Evolutionary conservation across 2,329 filamentous ascomycete genomes (phyloP), one percentile per base, ranked within the genome.

Genomic region (Arachnomyces sp.): DNA sequence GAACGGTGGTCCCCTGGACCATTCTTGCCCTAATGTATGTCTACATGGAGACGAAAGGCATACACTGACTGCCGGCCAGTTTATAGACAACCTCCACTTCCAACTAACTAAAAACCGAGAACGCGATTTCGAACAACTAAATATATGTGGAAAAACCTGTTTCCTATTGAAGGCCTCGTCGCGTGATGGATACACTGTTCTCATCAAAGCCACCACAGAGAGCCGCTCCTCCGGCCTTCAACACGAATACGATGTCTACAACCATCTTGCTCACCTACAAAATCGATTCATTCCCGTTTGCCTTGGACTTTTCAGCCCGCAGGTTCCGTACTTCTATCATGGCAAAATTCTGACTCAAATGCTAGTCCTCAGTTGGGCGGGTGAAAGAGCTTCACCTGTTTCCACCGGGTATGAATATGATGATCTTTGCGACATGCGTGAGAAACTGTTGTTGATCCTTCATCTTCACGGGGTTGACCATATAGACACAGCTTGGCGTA

Each of bases 401-500:
- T 35, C 5, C 2, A 20, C 7, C 11, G 9, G 8, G 18, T 16
- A 13, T 29, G 12, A 35, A 3, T 11, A 32, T n/a, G 14, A 7
- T 30, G 25, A 7, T 36, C 8, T 28, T 7, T 31, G 7, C 11
- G 12, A 31, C 12, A 31, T 12, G 29, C 29, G 11, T 15, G 20
- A 14, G 20, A 18, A 20, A 36, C 28, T 28, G 16, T n/a, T 36
- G 12, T 13, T 7, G 9, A 13, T 28, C 18, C 34, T 36, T 36
- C 34, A 14, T 14, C 28, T 28, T 28, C 36, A 45, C 34, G 32
- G 44, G 6, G 44, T 48, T 13, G 38, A 44, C 18, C 45, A 48
- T 39, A 17, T 34, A 16, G 44, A 48, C 29, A 39, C 44, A 9
- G 40, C 41, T 31, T 29, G 33, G 14, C 44, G 44, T 16, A 48